Base-by-base conservation (phyloP, 441 rosid species). In the Pelargonium citronellum region DNA sequence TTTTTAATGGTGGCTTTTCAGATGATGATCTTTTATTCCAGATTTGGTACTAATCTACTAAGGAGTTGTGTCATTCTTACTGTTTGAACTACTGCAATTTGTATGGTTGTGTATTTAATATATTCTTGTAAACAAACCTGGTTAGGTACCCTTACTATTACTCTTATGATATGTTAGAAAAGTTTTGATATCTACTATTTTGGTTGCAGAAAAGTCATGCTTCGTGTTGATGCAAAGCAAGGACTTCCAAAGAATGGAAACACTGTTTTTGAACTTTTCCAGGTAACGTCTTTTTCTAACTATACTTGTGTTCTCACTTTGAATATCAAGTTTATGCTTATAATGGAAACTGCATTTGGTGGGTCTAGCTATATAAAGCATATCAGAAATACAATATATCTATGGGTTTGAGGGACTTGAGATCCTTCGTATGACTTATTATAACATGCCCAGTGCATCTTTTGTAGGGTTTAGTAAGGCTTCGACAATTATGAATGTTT, bases 151-250 rank as follows among this genome's bases (percentile, higher is more conserved):
- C 5, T 53, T 53, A 53, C 60, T n/a, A n/a, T 53, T 12, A 7
- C 22, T 57, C 62, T 16, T 57, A 57, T 19, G 27, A 30, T 27
- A 24, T 27, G 30, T n/a, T 62, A 2, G 15, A 27, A 13, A 62
- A 62, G 41, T 62, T 62, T 5, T 12, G 41, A 62, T 27, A 62
- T 27, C 34, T 13, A 17, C 17, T 37, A 63, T 66, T 74, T 72
- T 78, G 71, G 73, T 73, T 86, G 78, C 95, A 95, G 99, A 82
- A 87, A 88, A 79, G 87, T 91, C 73, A 92, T 92, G 96, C 84
- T 95, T 64, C 95, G 86, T 27, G 97, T 95, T 24, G 94, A 95
- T 89, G 92, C 99, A 71, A 95, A 89, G 80, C 98, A 95, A 79
- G 99, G 95, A 75, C 74, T 80, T 76, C 97, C 98, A 69, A 91